phyloP scores from a whole-genome alignment of 2,329 filamentous ascomycete species.

The Sphaerulina vaccinii region DNA sequence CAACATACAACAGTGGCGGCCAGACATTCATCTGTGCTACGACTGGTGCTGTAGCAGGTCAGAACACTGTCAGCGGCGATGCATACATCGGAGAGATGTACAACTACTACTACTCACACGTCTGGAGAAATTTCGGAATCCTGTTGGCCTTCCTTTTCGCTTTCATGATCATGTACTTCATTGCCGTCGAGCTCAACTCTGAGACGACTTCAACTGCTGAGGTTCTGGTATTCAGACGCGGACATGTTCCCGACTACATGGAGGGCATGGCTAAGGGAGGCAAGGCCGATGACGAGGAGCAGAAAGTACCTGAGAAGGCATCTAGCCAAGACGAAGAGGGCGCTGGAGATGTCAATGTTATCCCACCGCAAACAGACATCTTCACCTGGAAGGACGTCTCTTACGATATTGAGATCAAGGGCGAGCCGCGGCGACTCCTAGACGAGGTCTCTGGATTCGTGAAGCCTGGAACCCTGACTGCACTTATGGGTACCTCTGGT shows the following conservation, averaged over 20 bases:
- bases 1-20: slow-evolving; percentile 36
- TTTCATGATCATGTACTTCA: slow-evolving; percentile 64
- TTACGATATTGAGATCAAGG: slow-evolving; percentile 55
- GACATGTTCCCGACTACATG: slow-evolving; percentile 45
- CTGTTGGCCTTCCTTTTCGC: slow-evolving; percentile 62
- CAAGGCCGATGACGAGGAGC: slow-evolving; percentile 39
- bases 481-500: slow-evolving; percentile 35
- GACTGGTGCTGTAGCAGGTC: slow-evolving; percentile 42
- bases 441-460: slow-evolving; percentile 57
- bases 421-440: slow-evolving; percentile 51
- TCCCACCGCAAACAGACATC: slow-evolving; percentile 44
- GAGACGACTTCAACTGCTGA: slow-evolving; percentile 64
- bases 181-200: slow-evolving; percentile 65
- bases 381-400: slow-evolving; percentile 56
- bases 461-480: slow-evolving; percentile 45
- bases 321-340: slow-evolving; percentile 28
- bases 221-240: slow-evolving; percentile 61
- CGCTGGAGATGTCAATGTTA: slow-evolving; percentile 39
- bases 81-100: slow-evolving; percentile 38
- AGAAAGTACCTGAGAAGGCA: slow-evolving; percentile 32
- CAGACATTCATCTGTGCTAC: slow-evolving; percentile 40
- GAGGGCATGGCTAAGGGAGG: slow-evolving; percentile 33
- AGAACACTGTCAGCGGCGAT: slow-evolving; percentile 42
- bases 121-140: slow-evolving; percentile 65
- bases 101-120: slow-evolving; percentile 43